Evolutionary conservation across 2,329 filamentous ascomycete species (phyloP), one percentile per base, ranked within the genome.

Genomic region (Tolypocladium endophyticum): DNA sequence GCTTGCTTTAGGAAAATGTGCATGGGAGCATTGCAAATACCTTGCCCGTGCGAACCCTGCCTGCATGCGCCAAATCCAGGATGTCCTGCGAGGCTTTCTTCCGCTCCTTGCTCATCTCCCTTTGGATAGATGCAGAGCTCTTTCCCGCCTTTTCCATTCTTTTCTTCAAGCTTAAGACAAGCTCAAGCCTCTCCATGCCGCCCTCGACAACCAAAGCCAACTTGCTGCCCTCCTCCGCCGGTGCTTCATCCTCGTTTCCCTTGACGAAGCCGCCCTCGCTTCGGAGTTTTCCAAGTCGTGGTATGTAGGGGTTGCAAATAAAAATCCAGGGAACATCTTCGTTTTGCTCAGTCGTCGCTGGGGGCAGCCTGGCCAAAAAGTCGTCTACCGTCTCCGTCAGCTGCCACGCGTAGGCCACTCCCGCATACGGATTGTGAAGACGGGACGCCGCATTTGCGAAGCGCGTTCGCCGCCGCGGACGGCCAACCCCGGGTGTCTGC

Each of bases 291-390:
- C 68, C 63, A 20, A 72, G 72, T 6, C 72, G 71, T 4, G 70
- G 68, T 61, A 76, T 76, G 66, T 81, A 81, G 0, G 87, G 87
- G 69, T 90, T 90, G 58, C 80, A 81, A 50, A 89, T 82, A 76
- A 82, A 91, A 55, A 96, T 90, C 88, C 89, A 94, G 0, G 81
- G 81, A 3, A 80, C 77, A 0, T 74, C 65, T 0, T 67, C 67
- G 1, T 71, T 72, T 4, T 73, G 70, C 2, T 76, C 71, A 1
- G 86, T 89, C 1, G 81, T 87, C 4, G 81, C 79, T 0, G 90
- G 89, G 0, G 87, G 87, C 0, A 92, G 76, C 11, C 90, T 84
- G 11, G 74, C 61, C 2, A 94, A 72, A 65, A 96, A 95, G 1
- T 81, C 79, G 9, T 82, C 72, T 1, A 88, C 73, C 0, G 81